Percentiles rank a stretch among this genome's conserved stretches.
Conservation (phyloP, 2,329 filamentous ascomycete genomes). For the Venturia effusa region DNA sequence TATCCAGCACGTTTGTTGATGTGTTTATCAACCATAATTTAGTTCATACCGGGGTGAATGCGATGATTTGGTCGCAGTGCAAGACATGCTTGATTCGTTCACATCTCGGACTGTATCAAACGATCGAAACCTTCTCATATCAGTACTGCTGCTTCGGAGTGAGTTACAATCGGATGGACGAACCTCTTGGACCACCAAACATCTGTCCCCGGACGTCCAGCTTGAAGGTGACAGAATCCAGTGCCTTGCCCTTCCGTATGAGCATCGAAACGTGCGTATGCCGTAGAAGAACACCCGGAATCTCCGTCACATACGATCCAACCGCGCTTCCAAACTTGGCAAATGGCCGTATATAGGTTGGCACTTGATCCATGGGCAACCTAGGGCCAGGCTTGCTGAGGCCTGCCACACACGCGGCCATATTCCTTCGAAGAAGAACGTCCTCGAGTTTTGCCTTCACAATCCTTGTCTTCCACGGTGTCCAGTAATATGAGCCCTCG, state of each 20-base stretch:
- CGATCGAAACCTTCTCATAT: conserved; percentile 4
- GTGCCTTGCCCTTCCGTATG: background rate
- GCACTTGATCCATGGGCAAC: background rate
- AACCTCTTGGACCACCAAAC: conserved; percentile 3
- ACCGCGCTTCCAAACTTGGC: conserved; percentile 1
- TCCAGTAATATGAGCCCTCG: background rate
- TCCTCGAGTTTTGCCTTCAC: background rate
- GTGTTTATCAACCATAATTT: too few relatives aligned
- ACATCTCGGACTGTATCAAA: background rate
- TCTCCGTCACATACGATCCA: background rate
- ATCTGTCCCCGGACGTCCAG: background rate
- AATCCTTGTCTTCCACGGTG: background rate
- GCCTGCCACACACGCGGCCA: background rate
- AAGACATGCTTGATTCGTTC: background rate
- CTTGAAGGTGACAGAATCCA: background rate
- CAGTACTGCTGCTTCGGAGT: background rate
- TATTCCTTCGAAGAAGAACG: background rate
- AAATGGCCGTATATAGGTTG: background rate
- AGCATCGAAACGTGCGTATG: background rate
- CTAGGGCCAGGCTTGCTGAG: background rate
- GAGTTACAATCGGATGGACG: background rate
- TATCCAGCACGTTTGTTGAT: too few relatives aligned
- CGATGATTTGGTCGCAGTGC: background rate
- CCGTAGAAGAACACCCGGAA: background rate
- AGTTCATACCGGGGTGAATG: too few relatives aligned